Conservation (phyloP, 371 early-diverging fungal species). For the Saksenaea oblongispora region DNA sequence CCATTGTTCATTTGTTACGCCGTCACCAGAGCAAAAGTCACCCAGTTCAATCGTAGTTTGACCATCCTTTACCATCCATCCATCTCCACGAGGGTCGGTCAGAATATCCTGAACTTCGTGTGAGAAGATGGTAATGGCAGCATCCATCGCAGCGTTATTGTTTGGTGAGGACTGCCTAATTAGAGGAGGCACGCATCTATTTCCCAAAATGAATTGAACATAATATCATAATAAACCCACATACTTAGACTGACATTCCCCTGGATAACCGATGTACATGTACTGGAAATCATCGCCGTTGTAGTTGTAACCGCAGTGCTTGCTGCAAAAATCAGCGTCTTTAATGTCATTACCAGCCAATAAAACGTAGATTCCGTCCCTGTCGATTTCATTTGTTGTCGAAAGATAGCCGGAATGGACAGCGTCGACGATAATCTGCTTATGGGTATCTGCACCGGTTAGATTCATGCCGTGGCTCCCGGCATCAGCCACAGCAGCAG, state of each 20-base stretch:
- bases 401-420: slow-evolving; percentile 51
- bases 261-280: slow-evolving; percentile 53
- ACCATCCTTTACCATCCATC: slow-evolving; percentile 39
- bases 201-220: not conserved
- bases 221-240: not conserved
- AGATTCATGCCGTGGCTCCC: slow-evolving; percentile 43
- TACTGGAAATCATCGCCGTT: slow-evolving; percentile 48
- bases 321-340: slow-evolving; percentile 45
- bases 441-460: slow-evolving; percentile 32
- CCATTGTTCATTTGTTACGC: slow-evolving; percentile 30
- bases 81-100: slow-evolving; percentile 52
- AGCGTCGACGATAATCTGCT: slow-evolving; percentile 43
- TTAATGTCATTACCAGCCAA: slow-evolving; percentile 42
- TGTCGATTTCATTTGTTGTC: slow-evolving; percentile 38
- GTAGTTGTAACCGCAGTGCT: slow-evolving; percentile 51
- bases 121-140: slow-evolving; percentile 53
- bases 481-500: slow-evolving; percentile 44
- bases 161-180: slow-evolving; percentile 44
- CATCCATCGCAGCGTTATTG: slow-evolving; percentile 48
- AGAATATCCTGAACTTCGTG: slow-evolving; percentile 56
- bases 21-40: slow-evolving; percentile 47
- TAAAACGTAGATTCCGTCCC: slow-evolving; percentile 51
- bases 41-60: slow-evolving; percentile 38
- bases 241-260: slow-evolving; percentile 29
- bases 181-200: slow-evolving; percentile 39